Evolutionary conservation across 176 grass and related monocot genomes (phyloP), one percentile per base, ranked within the genome.

Genomic region (Musa beccarii): DNA sequence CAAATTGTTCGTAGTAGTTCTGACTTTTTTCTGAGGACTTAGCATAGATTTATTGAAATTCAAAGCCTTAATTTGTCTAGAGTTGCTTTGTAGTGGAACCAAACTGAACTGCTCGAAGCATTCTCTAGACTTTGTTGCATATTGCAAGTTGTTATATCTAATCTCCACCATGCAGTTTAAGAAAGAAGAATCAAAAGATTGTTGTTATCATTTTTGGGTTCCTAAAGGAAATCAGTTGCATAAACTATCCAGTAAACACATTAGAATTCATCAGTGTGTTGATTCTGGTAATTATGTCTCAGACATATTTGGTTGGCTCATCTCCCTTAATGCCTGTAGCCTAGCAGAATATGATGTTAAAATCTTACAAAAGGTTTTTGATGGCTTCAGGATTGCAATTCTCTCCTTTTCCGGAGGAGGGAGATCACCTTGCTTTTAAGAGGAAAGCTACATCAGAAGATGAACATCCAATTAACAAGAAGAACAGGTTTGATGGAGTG

Each of bases 401-500:
- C 53, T 63, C 59, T 77, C 8, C 22, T 74, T 10, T 29, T 66
- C 52, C 8, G 20, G 86, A 77, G 15, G 50, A 25, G 73, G 10
- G 3, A 17, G 52, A 51, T 59, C 51, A 16, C 9, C 6, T 59
- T 13, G 76, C 16, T 51, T 51, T 74, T 56, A 89, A 86, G 73
- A 79, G 79, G 19, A 86, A 84, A 26, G 59, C 51, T 1, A 3
- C 0, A 23, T 1, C 68, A 28, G 76, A 78, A 56, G 70, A 13
- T 1, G 64, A 72, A 84, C 61, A n/a, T 8, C 57, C 49, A 52
- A n/a, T 51, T 26, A 92, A 89, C 34, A 43, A 43, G 76, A 89
- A 75, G 81, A 86, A 34, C 52, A 83, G 62, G 59, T 25, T 69
- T 2, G 22, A 71, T 19, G 63, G 29, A 62, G 53, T 19, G 43